Conservation (phyloP, 371 early-diverging fungal species). For the Mucor plumbeus region DNA sequence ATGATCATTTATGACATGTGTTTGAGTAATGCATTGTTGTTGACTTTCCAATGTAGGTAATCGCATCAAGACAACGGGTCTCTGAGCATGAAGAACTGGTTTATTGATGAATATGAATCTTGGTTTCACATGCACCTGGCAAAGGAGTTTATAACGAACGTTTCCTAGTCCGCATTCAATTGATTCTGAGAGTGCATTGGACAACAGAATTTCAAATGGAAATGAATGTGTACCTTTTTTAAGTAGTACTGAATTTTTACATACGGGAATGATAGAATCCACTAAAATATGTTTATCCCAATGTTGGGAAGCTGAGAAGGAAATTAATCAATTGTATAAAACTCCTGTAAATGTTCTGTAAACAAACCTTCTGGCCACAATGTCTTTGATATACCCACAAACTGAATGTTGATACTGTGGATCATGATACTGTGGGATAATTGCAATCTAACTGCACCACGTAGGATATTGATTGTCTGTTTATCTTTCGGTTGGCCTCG, state of each 20-base stretch:
- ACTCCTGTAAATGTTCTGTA: no score
- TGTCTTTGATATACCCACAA: slow-evolving; percentile 48
- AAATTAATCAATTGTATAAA: neutral
- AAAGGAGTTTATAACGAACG: slow-evolving; percentile 44
- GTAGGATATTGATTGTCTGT: slow-evolving; percentile 39
- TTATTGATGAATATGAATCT: slow-evolving; percentile 23
- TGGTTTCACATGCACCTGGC: slow-evolving; percentile 40
- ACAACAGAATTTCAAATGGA: slow-evolving; percentile 48
- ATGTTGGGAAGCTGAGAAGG: slow-evolving; percentile 31
- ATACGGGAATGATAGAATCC: slow-evolving; percentile 41
- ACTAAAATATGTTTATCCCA: slow-evolving; percentile 49
- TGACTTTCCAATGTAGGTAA: slow-evolving; percentile 29
- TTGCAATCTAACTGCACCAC: slow-evolving; percentile 39
- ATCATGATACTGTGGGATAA: slow-evolving; percentile 29
- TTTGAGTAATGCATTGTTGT: slow-evolving; percentile 42
- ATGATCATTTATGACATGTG: slow-evolving; percentile 26
- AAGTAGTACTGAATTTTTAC: slow-evolving; percentile 30
- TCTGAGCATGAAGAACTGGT: slow-evolving; percentile 20
- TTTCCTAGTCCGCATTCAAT: slow-evolving; percentile 49
- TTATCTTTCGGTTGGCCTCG: slow-evolving; percentile 42
- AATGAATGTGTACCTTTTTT: slow-evolving; percentile 42
- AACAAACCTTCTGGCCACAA: slow-evolving; percentile 47
- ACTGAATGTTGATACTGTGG: slow-evolving; percentile 39
- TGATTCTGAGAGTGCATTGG: slow-evolving; percentile 50
- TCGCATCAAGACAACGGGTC: slow-evolving; percentile 34